Conservation (phyloP, 768 basidiomycete species). For the Leucocoprinus leucothites region DNA sequence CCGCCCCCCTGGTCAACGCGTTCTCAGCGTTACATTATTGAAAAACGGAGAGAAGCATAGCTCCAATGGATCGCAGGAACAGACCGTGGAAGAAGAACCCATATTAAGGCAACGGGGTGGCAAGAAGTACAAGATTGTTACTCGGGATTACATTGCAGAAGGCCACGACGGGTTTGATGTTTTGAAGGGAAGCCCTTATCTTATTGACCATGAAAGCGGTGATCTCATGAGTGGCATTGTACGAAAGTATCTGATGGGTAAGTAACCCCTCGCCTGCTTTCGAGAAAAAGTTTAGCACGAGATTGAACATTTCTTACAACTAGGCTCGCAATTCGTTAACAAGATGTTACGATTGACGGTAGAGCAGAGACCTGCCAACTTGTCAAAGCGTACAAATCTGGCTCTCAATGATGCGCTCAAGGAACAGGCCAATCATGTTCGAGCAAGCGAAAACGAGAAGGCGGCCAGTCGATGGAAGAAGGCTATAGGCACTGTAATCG, state of each 20-base stretch:
- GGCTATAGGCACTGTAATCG: conserved; percentile 36
- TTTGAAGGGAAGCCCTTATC: conserved; percentile 59
- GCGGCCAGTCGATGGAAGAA: conserved; percentile 46
- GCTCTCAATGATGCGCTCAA: conserved; percentile 14
- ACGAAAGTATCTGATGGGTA: conserved; percentile 82
- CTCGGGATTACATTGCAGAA: conserved; percentile 81
- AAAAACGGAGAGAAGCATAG: conserved; percentile 33
- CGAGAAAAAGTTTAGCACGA: too few species aligned
- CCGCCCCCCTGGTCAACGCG: conserved; percentile 63
- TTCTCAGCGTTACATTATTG: conserved; percentile 68
- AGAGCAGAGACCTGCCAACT: conserved; percentile 30
- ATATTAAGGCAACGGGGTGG: conserved; percentile 52
- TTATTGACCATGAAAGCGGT: conserved; percentile 84
- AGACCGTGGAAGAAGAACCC: conserved; percentile 44
- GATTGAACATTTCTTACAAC: conserved; percentile 2
- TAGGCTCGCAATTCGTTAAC: conserved; percentile 76
- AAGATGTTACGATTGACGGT: conserved; percentile 45
- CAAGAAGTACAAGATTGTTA: conserved; percentile 73
- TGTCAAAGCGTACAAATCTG: conserved; percentile 35
- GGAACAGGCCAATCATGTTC: conserved; percentile 2
- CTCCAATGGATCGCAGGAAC: conserved; percentile 18
- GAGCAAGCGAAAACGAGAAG: conserved; percentile 7
- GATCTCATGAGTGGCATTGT: conserved; percentile 76
- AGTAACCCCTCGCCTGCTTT: neutral
- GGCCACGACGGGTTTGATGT: conserved; percentile 82